A percentile compares a stretch with the other conserved stretches of the same genome.
Conservation (phyloP, 257 asterid genomes). For the Nicotiana undulata region DNA sequence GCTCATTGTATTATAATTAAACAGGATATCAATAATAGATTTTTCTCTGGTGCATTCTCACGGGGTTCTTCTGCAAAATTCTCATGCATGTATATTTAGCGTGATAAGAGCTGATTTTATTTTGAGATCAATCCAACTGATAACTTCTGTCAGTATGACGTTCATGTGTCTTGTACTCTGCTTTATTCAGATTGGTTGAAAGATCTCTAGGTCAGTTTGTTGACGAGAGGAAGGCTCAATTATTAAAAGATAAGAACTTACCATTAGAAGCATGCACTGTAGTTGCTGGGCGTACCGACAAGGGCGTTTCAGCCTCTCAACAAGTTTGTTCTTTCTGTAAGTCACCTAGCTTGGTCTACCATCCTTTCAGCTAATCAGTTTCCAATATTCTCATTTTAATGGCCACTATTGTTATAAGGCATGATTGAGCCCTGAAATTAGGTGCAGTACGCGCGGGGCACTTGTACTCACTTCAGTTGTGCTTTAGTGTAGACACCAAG, state of each 20-base stretch:
- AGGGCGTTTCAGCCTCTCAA: conserved; percentile 88
- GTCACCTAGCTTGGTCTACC: conserved; percentile 19
- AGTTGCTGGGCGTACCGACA: conserved; percentile 97
- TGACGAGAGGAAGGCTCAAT: conserved; percentile 66
- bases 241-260: conserved; percentile 64
- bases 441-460: neutral
- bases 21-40: no score
- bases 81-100: neutral
- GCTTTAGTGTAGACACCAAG: neutral
- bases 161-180: neutral
- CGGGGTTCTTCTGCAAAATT: neutral
- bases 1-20: no score
- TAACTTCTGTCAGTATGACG: neutral
- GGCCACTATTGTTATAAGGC: neutral
- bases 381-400: neutral
- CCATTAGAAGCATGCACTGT: conserved; percentile 67
- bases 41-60: no score
- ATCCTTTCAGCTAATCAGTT: conserved; percentile 1
- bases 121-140: neutral
- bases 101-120: neutral
- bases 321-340: conserved; percentile 98
- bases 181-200: conserved; percentile 57
- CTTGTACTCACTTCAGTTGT: neutral
- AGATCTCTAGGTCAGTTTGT: conserved; percentile 72
- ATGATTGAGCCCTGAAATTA: neutral